These are phyloP conservation scores for Conticribra weissflogii DNA, from an alignment of 108 stramenopile genomes.

Conservation along the genomic window DNA sequence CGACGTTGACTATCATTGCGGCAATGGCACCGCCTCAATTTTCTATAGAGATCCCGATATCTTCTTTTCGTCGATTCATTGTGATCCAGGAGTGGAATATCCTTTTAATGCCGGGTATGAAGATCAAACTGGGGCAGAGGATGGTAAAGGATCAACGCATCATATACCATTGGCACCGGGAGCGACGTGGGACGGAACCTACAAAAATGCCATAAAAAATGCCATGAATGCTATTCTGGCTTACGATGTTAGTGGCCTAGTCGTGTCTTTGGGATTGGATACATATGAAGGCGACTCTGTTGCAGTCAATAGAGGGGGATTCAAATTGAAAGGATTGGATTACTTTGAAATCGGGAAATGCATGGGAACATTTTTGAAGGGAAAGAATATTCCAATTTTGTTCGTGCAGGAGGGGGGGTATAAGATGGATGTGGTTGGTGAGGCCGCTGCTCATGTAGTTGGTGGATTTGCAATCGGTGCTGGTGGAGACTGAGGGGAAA, in stretches of 20 bases:
- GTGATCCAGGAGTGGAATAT: conserved; percentile 82
- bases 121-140: conserved; percentile 71
- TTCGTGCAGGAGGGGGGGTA: conserved; percentile 88
- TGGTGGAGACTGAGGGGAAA: background rate
- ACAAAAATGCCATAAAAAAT: conserved; percentile 52
- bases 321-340: conserved; percentile 59
- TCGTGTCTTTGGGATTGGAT: conserved; percentile 81
- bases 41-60: conserved; percentile 70
- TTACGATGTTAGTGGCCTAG: conserved; percentile 59
- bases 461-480: conserved; percentile 41
- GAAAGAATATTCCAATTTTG: conserved; percentile 45
- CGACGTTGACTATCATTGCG: conserved; percentile 77
- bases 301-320: conserved; percentile 70
- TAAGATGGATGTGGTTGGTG: conserved; percentile 70
- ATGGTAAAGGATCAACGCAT: conserved; percentile 53
- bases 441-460: conserved; percentile 75
- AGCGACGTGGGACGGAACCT: conserved; percentile 61
- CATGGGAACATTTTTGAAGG: conserved; percentile 48
- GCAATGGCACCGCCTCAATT: conserved; percentile 82
- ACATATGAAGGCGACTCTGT: conserved; percentile 75
- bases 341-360: conserved; percentile 61
- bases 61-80: conserved; percentile 75
- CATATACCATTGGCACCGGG: conserved; percentile 74
- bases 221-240: conserved; percentile 52
- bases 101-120: conserved; percentile 82